Base-by-base conservation (phyloP, 129 eudicot species). In the Centaurea solstitialis region DNA sequence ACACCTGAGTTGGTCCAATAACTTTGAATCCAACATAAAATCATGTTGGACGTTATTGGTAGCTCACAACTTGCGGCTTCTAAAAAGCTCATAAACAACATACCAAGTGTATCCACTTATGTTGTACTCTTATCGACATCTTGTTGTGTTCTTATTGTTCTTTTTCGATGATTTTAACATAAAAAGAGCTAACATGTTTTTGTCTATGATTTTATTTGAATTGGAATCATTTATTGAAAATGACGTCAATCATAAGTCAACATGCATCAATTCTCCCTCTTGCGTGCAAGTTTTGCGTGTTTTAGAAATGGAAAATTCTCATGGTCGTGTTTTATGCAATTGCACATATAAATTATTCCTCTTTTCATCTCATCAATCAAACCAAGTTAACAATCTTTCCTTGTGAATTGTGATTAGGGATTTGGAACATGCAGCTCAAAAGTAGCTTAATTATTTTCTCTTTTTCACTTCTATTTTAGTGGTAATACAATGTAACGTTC, bases 181-280 rank as follows among this genome's bases (percentile, higher is more conserved):
- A 22, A 24, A 65, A 65, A 65, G 33, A 65, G 33, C 70, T 24
- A 65, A 67, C 72, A 24, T 26, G 39, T 13, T 30, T 26, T 67
- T 37, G 30, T 67, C n/a, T 24, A 20, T 10, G 7, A 67, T 26
- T 11, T 24, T 26, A 11, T 26, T 67, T 24, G 72, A 67, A 67
- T 67, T 11, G 30, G 17, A 23, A 11, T 9, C n/a, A 22, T 66
- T 24, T 66, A 24, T 23, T 26, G 72, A 67, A 23, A 67, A 39
- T 26, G 72, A 67, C 37, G 39, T 67, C 72, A 23, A 26, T 26
- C 72, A 67, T 67, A 67, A 67, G 37, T 67, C 72, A 67, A 74
- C 30, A 0, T 45, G 37, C 65, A 26, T 40, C 17, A 7, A 24
- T 73, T 73, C 33, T 43, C 6, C 62, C 45, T 15, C 62, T 10